Evolutionary conservation across 176 grass and related monocot genomes (phyloP).

Genomic region (Panicum miliaceum): DNA sequence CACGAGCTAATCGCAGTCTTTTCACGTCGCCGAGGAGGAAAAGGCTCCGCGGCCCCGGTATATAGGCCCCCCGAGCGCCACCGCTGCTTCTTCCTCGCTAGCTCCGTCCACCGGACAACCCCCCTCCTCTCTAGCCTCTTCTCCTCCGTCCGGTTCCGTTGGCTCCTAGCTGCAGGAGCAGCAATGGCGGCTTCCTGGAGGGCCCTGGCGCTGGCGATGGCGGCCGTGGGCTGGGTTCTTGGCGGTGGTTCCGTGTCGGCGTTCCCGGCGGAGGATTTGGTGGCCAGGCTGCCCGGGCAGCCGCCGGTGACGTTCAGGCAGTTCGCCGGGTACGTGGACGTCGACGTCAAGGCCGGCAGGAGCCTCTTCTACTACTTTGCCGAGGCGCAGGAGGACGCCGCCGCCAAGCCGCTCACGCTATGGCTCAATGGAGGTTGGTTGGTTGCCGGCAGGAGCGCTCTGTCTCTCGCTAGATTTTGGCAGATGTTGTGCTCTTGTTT

Average conservation of each 20-base stretch:
- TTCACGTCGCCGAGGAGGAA: background rate
- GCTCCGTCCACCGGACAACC: background rate
- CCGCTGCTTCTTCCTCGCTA: background rate
- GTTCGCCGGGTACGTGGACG: constrained; percentile 87
- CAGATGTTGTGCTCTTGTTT: background rate
- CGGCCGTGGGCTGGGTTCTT: background rate
- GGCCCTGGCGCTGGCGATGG: constrained; percentile 31
- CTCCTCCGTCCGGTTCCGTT: background rate
- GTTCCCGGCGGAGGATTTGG: constrained; percentile 75
- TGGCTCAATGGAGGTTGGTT: constrained; percentile 96
- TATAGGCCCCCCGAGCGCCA: background rate
- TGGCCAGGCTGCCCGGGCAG: constrained; percentile 74
- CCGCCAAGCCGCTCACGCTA: constrained; percentile 82
- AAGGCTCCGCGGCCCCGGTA: constrained; percentile 11
- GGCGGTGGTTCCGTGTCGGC: constrained; percentile 21
- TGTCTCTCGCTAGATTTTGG: background rate
- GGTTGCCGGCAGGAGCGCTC: background rate
- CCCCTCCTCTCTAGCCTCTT: background rate
- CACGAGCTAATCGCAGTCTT: constrained; percentile 41
- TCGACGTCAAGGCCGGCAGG: constrained; percentile 68
- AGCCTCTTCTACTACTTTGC: constrained; percentile 99
- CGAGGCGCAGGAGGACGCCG: constrained; percentile 65
- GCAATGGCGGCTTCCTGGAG: constrained; percentile 53
- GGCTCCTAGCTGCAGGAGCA: constrained; percentile 16
- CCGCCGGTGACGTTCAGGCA: constrained; percentile 75